Percentiles rank a stretch among this genome's conserved stretches.
Evolutionary conservation across 2,329 filamentous ascomycete species (phyloP).

Genomic region (Trichoderma koningiopsis): DNA sequence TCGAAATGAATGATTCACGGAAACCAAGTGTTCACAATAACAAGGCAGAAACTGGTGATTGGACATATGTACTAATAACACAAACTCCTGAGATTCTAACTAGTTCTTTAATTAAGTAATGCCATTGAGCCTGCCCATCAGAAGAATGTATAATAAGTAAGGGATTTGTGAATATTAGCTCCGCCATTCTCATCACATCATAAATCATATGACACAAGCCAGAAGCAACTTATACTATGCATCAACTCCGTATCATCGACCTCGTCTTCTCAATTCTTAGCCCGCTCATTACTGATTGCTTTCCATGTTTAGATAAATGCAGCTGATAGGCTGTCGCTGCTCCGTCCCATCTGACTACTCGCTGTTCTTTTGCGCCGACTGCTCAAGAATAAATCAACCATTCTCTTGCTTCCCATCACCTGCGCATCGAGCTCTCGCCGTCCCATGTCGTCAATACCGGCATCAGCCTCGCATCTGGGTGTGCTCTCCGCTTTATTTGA

Average conservation of each 20-base stretch:
- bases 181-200: not conserved
- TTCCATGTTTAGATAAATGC: constrained; percentile 37
- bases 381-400: constrained; percentile 58
- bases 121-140: not conserved
- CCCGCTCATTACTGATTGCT: not conserved
- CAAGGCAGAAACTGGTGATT: not conserved
- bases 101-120: not conserved
- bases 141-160: not conserved
- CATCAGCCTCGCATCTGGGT: not conserved
- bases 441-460: constrained; percentile 8
- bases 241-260: not conserved
- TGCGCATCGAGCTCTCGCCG: constrained; percentile 36
- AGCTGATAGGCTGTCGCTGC: constrained; percentile 34
- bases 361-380: constrained; percentile 48
- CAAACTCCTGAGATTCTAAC: constrained; percentile 7
- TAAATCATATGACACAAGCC: constrained; percentile 3
- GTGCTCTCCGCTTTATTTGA: not conserved
- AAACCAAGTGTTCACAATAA: not conserved
- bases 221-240: constrained; percentile 1
- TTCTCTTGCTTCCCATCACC: constrained; percentile 49
- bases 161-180: not conserved
- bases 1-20: not conserved
- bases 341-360: constrained; percentile 36
- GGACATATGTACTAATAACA: not conserved
- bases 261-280: not conserved